Percentiles rank a stretch among this genome's conserved stretches.
phyloP scores from a whole-genome alignment of 371 early-diverging fungal species.

The Saksenaea oblongispora region DNA sequence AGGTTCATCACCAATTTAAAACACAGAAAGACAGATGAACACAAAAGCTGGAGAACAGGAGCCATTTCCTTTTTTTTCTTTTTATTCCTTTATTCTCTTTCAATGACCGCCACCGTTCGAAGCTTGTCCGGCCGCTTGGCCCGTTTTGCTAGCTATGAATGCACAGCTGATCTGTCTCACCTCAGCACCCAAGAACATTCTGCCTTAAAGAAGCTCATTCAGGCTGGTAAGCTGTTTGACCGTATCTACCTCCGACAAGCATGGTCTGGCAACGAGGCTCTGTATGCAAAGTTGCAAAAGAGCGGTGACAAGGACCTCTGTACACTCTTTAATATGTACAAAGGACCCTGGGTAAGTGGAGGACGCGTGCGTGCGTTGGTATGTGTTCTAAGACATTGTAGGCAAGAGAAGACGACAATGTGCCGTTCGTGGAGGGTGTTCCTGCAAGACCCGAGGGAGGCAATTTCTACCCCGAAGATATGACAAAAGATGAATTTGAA shows the following conservation, averaged over 20 bases:
- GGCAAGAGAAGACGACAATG: conserved; percentile 54
- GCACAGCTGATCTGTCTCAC: conserved; percentile 62
- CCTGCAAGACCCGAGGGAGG: conserved; percentile 65
- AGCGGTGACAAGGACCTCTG: conserved; percentile 40
- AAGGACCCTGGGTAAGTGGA: conserved; percentile 71
- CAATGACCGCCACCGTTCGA: conserved; percentile 30
- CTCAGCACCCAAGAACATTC: conserved; percentile 61
- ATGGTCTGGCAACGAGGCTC: conserved; percentile 68
- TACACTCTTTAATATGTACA: conserved; percentile 66
- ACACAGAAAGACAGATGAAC: too few relatives aligned
- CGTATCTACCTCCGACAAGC: conserved; percentile 70
- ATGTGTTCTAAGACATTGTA: neutral
- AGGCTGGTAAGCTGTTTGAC: conserved; percentile 66
- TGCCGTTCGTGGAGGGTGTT: conserved; percentile 61
- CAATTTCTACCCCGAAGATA: conserved; percentile 80
- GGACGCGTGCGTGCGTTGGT: neutral
- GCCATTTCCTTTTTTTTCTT: too few relatives aligned
- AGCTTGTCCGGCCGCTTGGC: conserved; percentile 36
- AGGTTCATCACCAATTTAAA: too few relatives aligned
- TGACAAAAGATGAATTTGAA: conserved; percentile 70
- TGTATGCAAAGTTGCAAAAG: conserved; percentile 52
- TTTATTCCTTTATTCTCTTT: too few relatives aligned
- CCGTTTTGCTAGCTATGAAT: conserved; percentile 57
- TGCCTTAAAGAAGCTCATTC: conserved; percentile 68
- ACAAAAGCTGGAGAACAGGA: too few relatives aligned